Evolutionary conservation across 2,329 filamentous ascomycete genomes (phyloP).

Genomic region (Hypocrella siamensis): DNA sequence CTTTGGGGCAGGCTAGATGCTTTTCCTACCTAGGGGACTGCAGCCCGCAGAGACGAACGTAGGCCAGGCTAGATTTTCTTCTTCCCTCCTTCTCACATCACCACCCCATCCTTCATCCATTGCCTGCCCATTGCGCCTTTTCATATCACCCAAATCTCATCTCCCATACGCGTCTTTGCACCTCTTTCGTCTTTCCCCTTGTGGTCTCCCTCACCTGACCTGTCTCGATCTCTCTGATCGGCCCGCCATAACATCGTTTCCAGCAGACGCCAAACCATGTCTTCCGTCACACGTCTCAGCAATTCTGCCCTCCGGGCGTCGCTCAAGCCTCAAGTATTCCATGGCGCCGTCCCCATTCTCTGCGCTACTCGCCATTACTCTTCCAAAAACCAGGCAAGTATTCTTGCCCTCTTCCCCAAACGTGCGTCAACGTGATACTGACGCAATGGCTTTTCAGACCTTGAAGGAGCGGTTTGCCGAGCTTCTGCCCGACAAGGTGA

Average conservation of each 20-base stretch:
- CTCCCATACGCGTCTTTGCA: constrained; percentile 14
- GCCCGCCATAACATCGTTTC: background rate
- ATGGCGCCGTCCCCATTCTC: constrained; percentile 56
- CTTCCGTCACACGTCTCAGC: constrained; percentile 67
- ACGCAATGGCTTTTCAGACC: constrained; percentile 39
- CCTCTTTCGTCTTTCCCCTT: constrained; percentile 16
- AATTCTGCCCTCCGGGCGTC: constrained; percentile 69
- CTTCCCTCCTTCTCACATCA: background rate
- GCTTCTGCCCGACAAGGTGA: constrained; percentile 87
- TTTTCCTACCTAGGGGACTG: too few species aligned
- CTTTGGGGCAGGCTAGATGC: too few species aligned
- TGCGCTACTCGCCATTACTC: constrained; percentile 84
- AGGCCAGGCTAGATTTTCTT: background rate
- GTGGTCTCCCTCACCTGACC: constrained; percentile 9
- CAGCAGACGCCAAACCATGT: constrained; percentile 42
- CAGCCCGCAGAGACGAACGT: too few species aligned
- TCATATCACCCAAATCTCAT: constrained; percentile 1
- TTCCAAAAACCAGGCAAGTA: constrained; percentile 69
- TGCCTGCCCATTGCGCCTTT: background rate
- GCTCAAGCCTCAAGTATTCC: constrained; percentile 49
- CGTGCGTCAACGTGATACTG: background rate
- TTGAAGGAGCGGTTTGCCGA: constrained; percentile 98
- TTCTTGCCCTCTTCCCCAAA: background rate
- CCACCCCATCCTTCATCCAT: background rate
- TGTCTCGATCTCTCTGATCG: constrained; percentile 9